Percentiles rank a stretch among this genome's conserved stretches.
These are phyloP conservation scores for Hortiboletus campestris DNA, from an alignment of 768 basidiomycete species.

Conservation along the genomic window DNA sequence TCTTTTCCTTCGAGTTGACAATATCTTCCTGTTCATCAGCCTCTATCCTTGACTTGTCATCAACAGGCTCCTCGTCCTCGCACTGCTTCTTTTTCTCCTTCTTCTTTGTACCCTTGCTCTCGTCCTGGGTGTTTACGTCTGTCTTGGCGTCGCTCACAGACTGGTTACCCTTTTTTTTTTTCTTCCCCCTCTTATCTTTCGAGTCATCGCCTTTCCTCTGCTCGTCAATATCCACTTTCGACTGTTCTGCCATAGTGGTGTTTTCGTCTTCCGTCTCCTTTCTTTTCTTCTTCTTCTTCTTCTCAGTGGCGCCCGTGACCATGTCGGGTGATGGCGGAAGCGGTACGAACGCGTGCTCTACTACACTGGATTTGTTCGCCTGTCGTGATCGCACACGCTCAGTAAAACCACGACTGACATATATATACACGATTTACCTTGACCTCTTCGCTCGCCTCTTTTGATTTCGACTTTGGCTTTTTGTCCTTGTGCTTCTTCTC, in stretches of 20 bases:
- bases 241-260: not conserved
- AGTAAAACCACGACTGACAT: constrained; percentile 5
- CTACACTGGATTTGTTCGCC: not conserved
- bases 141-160: not conserved
- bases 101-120: constrained; percentile 6
- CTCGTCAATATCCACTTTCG: not conserved
- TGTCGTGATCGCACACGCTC: constrained; percentile 2
- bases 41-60: not conserved
- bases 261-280: constrained; percentile 2
- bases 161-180: constrained; percentile 14
- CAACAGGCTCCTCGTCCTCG: not conserved
- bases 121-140: not conserved
- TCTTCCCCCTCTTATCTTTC: constrained; percentile 20
- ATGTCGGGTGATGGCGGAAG: not conserved
- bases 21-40: constrained; percentile 1
- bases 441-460: constrained; percentile 1
- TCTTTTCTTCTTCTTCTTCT: constrained; percentile 19
- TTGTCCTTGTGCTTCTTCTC: constrained; percentile 21
- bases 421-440: constrained; percentile 16
- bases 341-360: not conserved
- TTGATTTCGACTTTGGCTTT: constrained; percentile 14
- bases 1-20: constrained; percentile 1
- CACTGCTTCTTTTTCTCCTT: not conserved
- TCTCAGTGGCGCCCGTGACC: not conserved
- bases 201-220: constrained; percentile 1